Evolutionary conservation across 2,329 filamentous ascomycete species (phyloP).

Genomic region (Aspergillus tamarii): DNA sequence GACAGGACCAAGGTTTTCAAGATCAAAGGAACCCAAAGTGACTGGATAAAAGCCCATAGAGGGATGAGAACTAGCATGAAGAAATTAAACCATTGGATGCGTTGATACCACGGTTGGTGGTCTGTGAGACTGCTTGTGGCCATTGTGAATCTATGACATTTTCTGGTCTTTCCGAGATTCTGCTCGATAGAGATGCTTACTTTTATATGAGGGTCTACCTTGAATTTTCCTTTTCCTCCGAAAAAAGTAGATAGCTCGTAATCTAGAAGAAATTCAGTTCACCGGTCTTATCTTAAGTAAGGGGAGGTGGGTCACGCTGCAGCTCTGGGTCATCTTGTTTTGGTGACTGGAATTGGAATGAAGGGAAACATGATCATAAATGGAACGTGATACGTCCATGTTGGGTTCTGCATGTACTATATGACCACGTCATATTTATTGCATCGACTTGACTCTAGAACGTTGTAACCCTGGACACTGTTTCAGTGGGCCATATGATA

Average conservation of each 20-base stretch:
- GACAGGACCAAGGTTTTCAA: slow-evolving; percentile 3
- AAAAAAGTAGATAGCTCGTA: background rate
- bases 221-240: background rate
- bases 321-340: background rate
- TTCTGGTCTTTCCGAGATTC: background rate
- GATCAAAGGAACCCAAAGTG: background rate
- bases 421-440: background rate
- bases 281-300: background rate
- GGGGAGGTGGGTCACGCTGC: background rate
- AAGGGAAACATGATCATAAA: too few relatives aligned
- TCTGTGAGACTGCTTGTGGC: background rate
- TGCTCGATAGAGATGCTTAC: background rate
- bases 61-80: slow-evolving; percentile 10
- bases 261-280: background rate
- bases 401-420: background rate
- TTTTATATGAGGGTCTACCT: background rate
- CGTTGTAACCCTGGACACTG: too few relatives aligned
- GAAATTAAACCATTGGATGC: slow-evolving; percentile 11
- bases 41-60: background rate
- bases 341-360: too few relatives aligned
- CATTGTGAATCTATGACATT: background rate
- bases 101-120: slow-evolving; percentile 4
- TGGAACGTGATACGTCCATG: background rate
- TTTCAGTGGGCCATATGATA: too few relatives aligned
- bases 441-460: background rate